phyloP scores from a whole-genome alignment of 2,329 filamentous ascomycete species.

The Fusarium equiseti region DNA sequence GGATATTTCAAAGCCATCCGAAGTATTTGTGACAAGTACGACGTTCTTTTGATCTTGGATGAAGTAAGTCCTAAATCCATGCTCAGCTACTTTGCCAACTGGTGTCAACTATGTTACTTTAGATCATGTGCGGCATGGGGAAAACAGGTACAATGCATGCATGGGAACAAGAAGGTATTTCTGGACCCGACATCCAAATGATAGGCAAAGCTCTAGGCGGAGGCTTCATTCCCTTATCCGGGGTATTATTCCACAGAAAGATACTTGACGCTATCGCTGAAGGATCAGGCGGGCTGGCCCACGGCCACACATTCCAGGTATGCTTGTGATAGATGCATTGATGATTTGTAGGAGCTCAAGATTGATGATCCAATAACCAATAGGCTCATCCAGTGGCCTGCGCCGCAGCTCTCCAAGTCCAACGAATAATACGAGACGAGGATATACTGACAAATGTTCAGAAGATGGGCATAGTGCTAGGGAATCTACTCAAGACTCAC shows the following conservation, averaged over 20 bases:
- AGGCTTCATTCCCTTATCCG: constrained; percentile 32
- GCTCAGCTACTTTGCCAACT: not conserved
- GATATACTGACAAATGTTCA: not conserved
- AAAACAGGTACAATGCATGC: constrained; percentile 40
- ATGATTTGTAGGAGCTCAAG: not conserved
- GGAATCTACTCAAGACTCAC: not conserved
- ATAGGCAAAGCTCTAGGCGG: constrained; percentile 35
- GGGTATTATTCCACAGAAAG: constrained; percentile 9
- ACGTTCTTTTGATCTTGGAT: constrained; percentile 2
- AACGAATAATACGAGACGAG: constrained; percentile 2
- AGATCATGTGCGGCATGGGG: constrained; percentile 46
- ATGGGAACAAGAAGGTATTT: constrained; percentile 36
- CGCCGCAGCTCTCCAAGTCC: not conserved
- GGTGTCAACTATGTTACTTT: not conserved
- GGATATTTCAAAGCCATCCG: constrained; percentile 3
- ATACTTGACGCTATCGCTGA: constrained; percentile 1
- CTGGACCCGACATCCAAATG: constrained; percentile 33
- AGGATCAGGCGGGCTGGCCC: not conserved
- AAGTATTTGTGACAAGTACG: not conserved
- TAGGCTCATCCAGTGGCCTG: constrained; percentile 4
- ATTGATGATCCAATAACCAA: not conserved
- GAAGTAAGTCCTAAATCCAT: not conserved
- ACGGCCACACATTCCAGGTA: constrained; percentile 9
- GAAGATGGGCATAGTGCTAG: not conserved
- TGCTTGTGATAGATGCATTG: not conserved